These are phyloP conservation scores for Nicotiana benthamiana DNA, from an alignment of 257 asterid species.

Conservation along the genomic window DNA sequence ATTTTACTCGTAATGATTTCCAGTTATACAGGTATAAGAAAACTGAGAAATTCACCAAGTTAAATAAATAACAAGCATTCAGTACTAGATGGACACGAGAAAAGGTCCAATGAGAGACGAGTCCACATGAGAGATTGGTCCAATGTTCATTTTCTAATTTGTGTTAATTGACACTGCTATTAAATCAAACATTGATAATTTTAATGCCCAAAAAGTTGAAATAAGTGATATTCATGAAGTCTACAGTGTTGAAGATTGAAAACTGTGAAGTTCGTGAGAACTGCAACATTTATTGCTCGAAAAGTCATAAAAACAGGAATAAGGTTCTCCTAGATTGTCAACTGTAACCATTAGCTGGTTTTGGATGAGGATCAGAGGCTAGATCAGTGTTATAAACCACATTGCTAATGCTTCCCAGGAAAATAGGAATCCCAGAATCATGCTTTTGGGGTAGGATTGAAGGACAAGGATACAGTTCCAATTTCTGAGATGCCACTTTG, in stretches of 20 bases:
- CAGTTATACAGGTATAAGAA: neutral
- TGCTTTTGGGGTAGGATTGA: neutral
- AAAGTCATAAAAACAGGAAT: neutral
- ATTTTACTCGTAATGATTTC: neutral
- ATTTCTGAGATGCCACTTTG: neutral
- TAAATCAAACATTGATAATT: neutral
- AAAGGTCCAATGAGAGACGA: neutral
- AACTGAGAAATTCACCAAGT: neutral
- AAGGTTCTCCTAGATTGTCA: neutral
- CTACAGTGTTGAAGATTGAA: neutral
- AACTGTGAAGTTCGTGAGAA: neutral
- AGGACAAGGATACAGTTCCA: neutral
- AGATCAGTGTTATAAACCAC: neutral
- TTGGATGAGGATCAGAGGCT: neutral
- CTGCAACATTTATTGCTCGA: neutral
- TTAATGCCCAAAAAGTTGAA: neutral
- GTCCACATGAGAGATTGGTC: neutral
- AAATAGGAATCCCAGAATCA: neutral
- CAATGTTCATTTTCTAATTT: neutral
- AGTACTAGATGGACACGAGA: neutral
- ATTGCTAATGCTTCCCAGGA: neutral
- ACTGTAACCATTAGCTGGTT: neutral
- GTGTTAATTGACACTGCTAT: neutral
- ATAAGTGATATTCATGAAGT: neutral
- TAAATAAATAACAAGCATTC: neutral